Percentiles rank a stretch among this genome's conserved stretches.
phyloP scores from a whole-genome alignment of 208 protist species.

The Leishmania braziliensis region DNA sequence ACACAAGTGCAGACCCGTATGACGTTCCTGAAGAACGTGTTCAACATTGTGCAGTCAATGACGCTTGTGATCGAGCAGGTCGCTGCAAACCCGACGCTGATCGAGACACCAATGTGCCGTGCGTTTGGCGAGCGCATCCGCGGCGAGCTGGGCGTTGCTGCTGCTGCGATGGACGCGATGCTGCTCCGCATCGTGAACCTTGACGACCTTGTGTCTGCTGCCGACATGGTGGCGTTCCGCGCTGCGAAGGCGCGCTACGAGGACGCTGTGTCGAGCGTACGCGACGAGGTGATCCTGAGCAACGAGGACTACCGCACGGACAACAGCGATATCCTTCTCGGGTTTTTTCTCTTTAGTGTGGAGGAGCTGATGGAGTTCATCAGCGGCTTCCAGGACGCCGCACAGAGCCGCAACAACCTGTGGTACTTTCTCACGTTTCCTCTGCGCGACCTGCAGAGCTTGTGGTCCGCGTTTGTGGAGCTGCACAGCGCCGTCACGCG shows the following conservation, averaged over 20 bases:
- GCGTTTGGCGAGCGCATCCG: slow-evolving; percentile 61
- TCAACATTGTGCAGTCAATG: slow-evolving; percentile 71
- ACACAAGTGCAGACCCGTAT: slow-evolving; percentile 60
- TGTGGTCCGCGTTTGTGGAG: slow-evolving; percentile 40
- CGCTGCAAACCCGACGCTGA: slow-evolving; percentile 48
- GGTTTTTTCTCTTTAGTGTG: slow-evolving; percentile 85
- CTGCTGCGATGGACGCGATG: slow-evolving; percentile 75
- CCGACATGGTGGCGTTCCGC: slow-evolving; percentile 64
- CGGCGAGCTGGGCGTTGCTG: slow-evolving; percentile 56
- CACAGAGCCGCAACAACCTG: slow-evolving; percentile 47
- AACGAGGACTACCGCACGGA: slow-evolving; percentile 83
- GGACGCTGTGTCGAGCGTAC: slow-evolving; percentile 68
- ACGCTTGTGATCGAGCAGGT: slow-evolving; percentile 79
- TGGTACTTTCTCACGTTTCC: slow-evolving; percentile 54
- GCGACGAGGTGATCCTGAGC: slow-evolving; percentile 80
- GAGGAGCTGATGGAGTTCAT: slow-evolving; percentile 79
- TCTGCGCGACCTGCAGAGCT: slow-evolving; percentile 63
- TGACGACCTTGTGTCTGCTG: slow-evolving; percentile 46
- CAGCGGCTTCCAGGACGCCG: slow-evolving; percentile 52
- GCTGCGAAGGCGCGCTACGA: slow-evolving; percentile 57
- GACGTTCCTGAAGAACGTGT: slow-evolving; percentile 58
- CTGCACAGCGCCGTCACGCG: slow-evolving; percentile 46
- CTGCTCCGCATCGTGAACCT: slow-evolving; percentile 77
- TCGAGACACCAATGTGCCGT: slow-evolving; percentile 76
- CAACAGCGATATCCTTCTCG: slow-evolving; percentile 80